Conservation (phyloP, 2,329 filamentous ascomycete genomes). For the Emmonsiellopsis sp. region DNA sequence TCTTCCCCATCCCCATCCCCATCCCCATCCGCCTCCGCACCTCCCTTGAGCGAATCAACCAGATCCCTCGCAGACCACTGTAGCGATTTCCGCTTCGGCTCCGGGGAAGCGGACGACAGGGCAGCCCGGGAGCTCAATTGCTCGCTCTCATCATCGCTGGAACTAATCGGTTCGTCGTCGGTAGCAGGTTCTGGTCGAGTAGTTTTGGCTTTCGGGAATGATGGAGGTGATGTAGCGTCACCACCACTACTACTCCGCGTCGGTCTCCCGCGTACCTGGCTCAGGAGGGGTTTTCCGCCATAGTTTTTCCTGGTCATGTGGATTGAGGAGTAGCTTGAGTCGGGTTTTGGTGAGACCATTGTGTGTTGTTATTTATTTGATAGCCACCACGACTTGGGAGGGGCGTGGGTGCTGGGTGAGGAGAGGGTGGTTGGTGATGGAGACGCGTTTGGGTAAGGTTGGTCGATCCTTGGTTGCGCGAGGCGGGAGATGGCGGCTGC, state of each 20-base stretch:
- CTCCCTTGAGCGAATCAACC: background rate
- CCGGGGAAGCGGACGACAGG: background rate
- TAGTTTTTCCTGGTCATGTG: constrained; percentile 15
- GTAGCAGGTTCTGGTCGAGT: constrained; percentile 20
- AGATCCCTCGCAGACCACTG: constrained; percentile 1
- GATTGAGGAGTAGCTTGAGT: constrained; percentile 21
- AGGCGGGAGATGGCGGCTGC: too few relatives aligned
- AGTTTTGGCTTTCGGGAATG: constrained; percentile 5
- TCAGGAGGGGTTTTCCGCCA: constrained; percentile 15
- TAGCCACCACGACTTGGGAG: too few relatives aligned
- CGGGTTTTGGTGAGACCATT: constrained; percentile 12
- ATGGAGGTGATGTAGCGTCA: background rate
- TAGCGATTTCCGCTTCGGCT: background rate
- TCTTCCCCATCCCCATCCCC: background rate
- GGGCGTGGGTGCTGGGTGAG: too few relatives aligned
- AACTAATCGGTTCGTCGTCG: constrained; percentile 28
- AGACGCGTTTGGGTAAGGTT: too few relatives aligned
- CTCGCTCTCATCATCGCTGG: constrained; percentile 24
- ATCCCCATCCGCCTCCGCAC: background rate
- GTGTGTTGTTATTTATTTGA: background rate
- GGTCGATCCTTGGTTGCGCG: too few relatives aligned
- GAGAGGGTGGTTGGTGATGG: too few relatives aligned
- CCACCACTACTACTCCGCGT: background rate
- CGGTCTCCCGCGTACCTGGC: constrained; percentile 10
- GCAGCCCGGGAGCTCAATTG: constrained; percentile 5